These are phyloP conservation scores for Picea abies DNA, from an alignment of 83 land plant species.

Conservation along the genomic window DNA sequence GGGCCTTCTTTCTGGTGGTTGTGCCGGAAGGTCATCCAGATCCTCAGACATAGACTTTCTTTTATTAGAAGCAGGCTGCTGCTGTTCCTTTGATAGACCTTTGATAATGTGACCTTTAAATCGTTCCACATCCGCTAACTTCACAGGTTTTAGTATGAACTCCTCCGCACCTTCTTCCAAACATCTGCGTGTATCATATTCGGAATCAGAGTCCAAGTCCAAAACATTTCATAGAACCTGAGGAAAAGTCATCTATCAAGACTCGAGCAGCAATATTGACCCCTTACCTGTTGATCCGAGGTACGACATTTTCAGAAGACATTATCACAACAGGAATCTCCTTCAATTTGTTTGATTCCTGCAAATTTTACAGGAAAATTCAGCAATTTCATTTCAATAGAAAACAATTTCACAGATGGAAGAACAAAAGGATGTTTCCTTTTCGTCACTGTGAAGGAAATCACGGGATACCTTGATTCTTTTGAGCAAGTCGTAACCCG, in stretches of 20 bases:
- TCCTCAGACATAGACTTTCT: constrained; percentile 16
- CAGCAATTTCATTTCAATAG: not conserved
- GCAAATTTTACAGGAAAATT: not conserved
- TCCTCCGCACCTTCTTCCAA: constrained; percentile 63
- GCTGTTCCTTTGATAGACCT: constrained; percentile 21
- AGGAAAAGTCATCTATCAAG: not conserved
- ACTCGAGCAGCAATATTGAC: constrained; percentile 6
- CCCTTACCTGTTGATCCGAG: constrained; percentile 61
- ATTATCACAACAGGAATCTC: constrained; percentile 61
- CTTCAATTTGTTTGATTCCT: constrained; percentile 25
- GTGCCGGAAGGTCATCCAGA: not conserved
- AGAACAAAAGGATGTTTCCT: not conserved
- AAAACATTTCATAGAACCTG: not conserved
- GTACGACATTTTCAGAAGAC: constrained; percentile 85
- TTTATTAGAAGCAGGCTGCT: constrained; percentile 1
- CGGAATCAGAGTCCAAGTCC: constrained; percentile 1
- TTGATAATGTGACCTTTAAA: constrained; percentile 38
- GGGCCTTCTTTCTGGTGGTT: constrained; percentile 7
- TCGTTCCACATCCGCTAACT: constrained; percentile 44
- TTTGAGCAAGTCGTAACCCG: constrained; percentile 71
- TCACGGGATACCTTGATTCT: constrained; percentile 52
- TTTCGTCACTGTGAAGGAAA: not conserved
- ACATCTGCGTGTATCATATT: constrained; percentile 32
- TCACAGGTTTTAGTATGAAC: constrained; percentile 56
- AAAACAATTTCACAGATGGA: no score